phyloP scores from a whole-genome alignment of 148 eudicot genomes.

The Rhododendron henanense region DNA sequence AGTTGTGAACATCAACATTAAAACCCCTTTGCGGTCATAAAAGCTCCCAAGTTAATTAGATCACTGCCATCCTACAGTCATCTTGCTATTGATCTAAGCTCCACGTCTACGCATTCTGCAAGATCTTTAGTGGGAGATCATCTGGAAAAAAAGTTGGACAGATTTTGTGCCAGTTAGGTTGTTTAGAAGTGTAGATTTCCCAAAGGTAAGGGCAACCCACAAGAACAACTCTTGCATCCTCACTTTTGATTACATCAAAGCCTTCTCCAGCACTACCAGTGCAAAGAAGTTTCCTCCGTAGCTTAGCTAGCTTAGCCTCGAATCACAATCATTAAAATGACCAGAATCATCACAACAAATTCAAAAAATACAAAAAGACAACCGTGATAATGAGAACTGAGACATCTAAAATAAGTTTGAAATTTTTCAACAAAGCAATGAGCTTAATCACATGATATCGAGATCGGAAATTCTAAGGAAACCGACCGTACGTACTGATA shows the following conservation, averaged over 20 bases:
- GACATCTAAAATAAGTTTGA: too few species aligned
- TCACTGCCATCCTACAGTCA: not conserved
- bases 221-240: slow-evolving; percentile 95
- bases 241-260: slow-evolving; percentile 98
- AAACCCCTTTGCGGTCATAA: not conserved
- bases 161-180: slow-evolving; percentile 72
- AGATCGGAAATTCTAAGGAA: not conserved
- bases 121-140: not conserved
- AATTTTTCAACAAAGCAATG: not conserved
- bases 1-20: too few species aligned
- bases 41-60: not conserved
- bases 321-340: not conserved
- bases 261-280: slow-evolving; percentile 99
- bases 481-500: too few species aligned
- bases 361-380: too few species aligned
- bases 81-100: not conserved
- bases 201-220: slow-evolving; percentile 97
- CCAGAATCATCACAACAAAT: not conserved
- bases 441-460: not conserved
- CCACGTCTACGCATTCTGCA: not conserved
- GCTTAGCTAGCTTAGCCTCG: slow-evolving; percentile 97
- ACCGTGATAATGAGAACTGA: not conserved
- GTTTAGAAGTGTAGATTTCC: slow-evolving; percentile 89
- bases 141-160: not conserved
- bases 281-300: slow-evolving; percentile 80